Percentiles rank a stretch among this genome's conserved stretches.
These are phyloP conservation scores for Thymus quinquecostatus DNA, from an alignment of 257 asterid species.

Conservation along the genomic window DNA sequence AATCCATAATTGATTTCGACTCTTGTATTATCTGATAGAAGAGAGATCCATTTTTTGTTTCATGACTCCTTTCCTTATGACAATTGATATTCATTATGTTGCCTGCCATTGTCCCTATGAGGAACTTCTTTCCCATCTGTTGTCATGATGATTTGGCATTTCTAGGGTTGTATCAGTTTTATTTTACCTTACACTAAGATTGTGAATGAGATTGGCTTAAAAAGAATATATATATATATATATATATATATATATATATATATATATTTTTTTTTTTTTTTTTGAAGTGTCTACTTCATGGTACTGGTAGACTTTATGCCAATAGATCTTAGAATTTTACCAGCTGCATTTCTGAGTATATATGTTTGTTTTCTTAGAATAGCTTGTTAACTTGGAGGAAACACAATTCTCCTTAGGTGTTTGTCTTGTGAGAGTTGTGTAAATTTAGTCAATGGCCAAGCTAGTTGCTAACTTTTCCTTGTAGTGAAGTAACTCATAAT, in stretches of 20 bases:
- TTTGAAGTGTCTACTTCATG: background rate
- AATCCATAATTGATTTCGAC: background rate
- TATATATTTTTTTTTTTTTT: background rate
- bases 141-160: constrained; percentile 14
- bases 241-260: too few relatives aligned
- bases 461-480: background rate
- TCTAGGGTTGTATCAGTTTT: constrained; percentile 10
- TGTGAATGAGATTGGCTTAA: constrained; percentile 21
- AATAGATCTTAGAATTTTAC: background rate
- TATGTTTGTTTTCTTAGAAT: background rate
- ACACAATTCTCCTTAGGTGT: constrained; percentile 2
- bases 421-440: background rate
- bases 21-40: constrained; percentile 6
- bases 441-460: background rate
- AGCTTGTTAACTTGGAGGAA: constrained; percentile 13
- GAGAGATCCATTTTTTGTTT: constrained; percentile 16
- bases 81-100: background rate
- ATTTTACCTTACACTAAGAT: background rate
- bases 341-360: constrained; percentile 1
- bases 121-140: constrained; percentile 1
- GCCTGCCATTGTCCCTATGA: background rate
- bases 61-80: constrained; percentile 18
- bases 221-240: too few relatives aligned
- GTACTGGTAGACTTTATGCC: background rate
- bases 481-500: background rate